phyloP scores from a whole-genome alignment of 202 grass and related monocot genomes.

The Miscanthus sacchariflorus region DNA sequence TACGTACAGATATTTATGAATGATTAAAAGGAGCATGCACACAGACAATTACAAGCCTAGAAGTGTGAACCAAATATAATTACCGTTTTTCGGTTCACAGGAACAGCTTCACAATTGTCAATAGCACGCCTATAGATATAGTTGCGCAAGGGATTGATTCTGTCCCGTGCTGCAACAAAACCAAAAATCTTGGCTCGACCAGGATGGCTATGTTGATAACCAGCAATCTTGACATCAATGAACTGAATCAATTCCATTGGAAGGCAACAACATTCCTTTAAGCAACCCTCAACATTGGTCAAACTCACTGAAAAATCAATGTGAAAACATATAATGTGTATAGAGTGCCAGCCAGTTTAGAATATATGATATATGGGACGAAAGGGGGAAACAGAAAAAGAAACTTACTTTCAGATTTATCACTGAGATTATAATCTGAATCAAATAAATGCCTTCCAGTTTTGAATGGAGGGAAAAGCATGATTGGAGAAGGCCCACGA shows the following conservation, averaged over 20 bases:
- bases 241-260: constrained; percentile 19
- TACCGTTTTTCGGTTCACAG: constrained; percentile 36
- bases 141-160: constrained; percentile 8
- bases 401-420: constrained; percentile 30
- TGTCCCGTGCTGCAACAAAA: constrained; percentile 20
- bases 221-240: constrained; percentile 31
- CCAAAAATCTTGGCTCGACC: constrained; percentile 37
- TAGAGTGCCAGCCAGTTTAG: background rate
- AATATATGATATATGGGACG: background rate
- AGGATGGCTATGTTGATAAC: constrained; percentile 23
- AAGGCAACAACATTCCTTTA: background rate
- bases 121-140: constrained; percentile 29
- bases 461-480: constrained; percentile 25
- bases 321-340: background rate
- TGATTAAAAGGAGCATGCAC: background rate
- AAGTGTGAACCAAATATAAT: constrained; percentile 3
- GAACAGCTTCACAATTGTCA: constrained; percentile 38
- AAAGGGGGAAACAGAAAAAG: background rate
- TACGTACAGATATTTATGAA: background rate
- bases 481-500: background rate
- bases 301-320: constrained; percentile 26
- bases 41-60: background rate
- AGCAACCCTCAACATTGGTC: constrained; percentile 7
- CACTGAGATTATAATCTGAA: constrained; percentile 19
- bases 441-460: background rate